phyloP scores from a whole-genome alignment of 495 filamentous ascomycete species.

The Chaetomium fimeti region DNA sequence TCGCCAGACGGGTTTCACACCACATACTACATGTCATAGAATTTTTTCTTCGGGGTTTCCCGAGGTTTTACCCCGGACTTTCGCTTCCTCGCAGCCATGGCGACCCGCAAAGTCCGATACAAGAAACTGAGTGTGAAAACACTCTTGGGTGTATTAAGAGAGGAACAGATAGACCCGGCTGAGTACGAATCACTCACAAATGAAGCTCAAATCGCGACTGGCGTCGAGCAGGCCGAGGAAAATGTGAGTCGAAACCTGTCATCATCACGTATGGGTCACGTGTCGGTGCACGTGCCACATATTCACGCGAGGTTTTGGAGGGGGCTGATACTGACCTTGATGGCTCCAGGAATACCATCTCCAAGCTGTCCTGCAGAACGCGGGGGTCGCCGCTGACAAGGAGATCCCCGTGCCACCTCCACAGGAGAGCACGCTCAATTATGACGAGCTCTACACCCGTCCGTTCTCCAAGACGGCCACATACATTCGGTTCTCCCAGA shows the following conservation, averaged over 20 bases:
- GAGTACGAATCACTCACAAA: slow-evolving; percentile 56
- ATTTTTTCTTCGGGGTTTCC: slow-evolving; percentile 50
- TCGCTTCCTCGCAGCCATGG: slow-evolving; percentile 55
- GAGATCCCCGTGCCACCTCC: slow-evolving; percentile 85
- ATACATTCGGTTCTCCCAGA: slow-evolving; percentile 97
- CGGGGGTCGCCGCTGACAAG: slow-evolving; percentile 63
- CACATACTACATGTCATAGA: slow-evolving; percentile 50
- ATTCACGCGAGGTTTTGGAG: slow-evolving; percentile 24
- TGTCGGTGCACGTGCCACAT: slow-evolving; percentile 36
- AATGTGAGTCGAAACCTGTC: slow-evolving; percentile 69
- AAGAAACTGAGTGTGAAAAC: slow-evolving; percentile 91
- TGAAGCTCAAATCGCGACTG: slow-evolving; percentile 78
- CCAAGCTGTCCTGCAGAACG: slow-evolving; percentile 83
- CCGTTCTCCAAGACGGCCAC: slow-evolving; percentile 78
- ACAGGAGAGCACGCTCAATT: slow-evolving; percentile 73
- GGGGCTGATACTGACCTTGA: slow-evolving; percentile 32
- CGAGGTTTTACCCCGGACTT: slow-evolving; percentile 43
- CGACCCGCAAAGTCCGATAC: slow-evolving; percentile 71
- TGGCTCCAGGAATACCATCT: slow-evolving; percentile 88
- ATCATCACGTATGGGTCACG: slow-evolving; percentile 50
- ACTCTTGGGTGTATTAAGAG: slow-evolving; percentile 76
- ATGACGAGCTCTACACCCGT: slow-evolving; percentile 82
- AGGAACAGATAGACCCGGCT: slow-evolving; percentile 82
- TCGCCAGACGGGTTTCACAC: slow-evolving; percentile 56
- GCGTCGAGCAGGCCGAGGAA: slow-evolving; percentile 95